Conservation (phyloP, 805 yeast species). For the Spencermartinsiella europaea region DNA sequence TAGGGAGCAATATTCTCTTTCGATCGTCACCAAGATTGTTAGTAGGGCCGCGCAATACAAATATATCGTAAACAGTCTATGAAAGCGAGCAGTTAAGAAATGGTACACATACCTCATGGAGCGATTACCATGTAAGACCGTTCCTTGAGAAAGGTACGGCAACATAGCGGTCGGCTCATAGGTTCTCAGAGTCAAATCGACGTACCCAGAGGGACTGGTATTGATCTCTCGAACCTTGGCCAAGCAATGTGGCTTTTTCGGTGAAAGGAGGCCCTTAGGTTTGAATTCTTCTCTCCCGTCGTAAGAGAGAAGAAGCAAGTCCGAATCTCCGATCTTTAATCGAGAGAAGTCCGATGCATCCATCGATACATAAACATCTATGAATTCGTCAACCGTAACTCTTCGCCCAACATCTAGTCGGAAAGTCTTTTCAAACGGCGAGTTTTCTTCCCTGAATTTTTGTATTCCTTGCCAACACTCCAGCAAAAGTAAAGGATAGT, state of each 20-base stretch:
- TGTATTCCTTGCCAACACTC: conserved; percentile 94
- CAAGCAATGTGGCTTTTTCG: conserved; percentile 47
- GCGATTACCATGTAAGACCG: conserved; percentile 60
- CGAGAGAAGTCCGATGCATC: conserved; percentile 48
- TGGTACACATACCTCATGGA: conserved; percentile 47
- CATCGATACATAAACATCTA: conserved; percentile 76
- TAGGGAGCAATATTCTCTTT: conserved; percentile 84
- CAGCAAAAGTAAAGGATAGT: conserved; percentile 74
- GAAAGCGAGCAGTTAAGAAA: not conserved
- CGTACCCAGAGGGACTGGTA: conserved; percentile 50
- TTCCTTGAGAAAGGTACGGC: conserved; percentile 55
- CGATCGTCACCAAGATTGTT: conserved; percentile 72
- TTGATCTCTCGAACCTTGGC: conserved; percentile 78
- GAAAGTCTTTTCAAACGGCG: conserved; percentile 50
- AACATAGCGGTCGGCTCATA: conserved; percentile 43
- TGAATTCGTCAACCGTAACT: conserved; percentile 77
- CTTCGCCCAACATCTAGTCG: conserved; percentile 70
- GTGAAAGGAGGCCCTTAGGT: conserved; percentile 16
- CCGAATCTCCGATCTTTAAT: conserved; percentile 63
- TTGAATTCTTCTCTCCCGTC: conserved; percentile 35
- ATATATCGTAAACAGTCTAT: not conserved
- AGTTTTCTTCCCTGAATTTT: conserved; percentile 58
- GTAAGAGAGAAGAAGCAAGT: conserved; percentile 60
- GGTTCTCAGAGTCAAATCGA: conserved; percentile 73
- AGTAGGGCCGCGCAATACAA: not conserved